Conservation (phyloP, 768 basidiomycete species). For the Hygrophorus russula region DNA sequence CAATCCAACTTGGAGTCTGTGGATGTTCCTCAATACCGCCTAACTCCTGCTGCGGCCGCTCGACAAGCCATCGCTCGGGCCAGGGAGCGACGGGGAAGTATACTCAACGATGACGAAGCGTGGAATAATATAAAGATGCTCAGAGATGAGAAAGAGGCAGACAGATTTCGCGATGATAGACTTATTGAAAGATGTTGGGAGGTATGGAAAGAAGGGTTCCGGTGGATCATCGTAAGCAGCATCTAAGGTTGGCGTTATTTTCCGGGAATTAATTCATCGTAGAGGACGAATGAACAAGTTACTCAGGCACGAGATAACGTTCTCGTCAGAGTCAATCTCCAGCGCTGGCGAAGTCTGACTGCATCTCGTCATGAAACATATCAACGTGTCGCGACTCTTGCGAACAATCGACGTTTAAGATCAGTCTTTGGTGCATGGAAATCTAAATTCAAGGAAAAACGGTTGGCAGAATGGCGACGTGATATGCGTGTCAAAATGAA, state of each 20-base stretch:
- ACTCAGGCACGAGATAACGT: conserved; percentile 57
- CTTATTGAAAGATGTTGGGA: conserved; percentile 64
- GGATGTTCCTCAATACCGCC: conserved; percentile 1
- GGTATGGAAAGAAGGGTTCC: conserved; percentile 59
- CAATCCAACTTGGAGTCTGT: conserved; percentile 6
- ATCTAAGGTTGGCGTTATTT: conserved; percentile 4
- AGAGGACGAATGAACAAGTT: conserved; percentile 70
- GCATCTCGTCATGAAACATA: conserved; percentile 26
- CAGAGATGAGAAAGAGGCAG: conserved; percentile 62
- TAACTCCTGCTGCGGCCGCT: conserved; percentile 11
- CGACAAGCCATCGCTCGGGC: conserved; percentile 18
- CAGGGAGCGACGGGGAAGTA: conserved; percentile 33
- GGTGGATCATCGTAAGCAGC: conserved; percentile 62
- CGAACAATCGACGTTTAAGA: conserved; percentile 33
- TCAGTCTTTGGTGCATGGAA: conserved; percentile 42
- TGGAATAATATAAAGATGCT: conserved; percentile 70
- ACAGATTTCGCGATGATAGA: conserved; percentile 49
- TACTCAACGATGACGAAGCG: conserved; percentile 60
- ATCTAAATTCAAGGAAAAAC: conserved; percentile 36
- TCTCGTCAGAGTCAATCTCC: conserved; percentile 44
- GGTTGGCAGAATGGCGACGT: conserved; percentile 49
- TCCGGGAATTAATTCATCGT: conserved; percentile 8
- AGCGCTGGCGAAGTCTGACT: conserved; percentile 45
- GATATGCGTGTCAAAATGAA: conserved; percentile 69
- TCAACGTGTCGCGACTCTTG: conserved; percentile 30